phyloP scores from a whole-genome alignment of 495 filamentous ascomycete genomes.

The Halenospora varia region DNA sequence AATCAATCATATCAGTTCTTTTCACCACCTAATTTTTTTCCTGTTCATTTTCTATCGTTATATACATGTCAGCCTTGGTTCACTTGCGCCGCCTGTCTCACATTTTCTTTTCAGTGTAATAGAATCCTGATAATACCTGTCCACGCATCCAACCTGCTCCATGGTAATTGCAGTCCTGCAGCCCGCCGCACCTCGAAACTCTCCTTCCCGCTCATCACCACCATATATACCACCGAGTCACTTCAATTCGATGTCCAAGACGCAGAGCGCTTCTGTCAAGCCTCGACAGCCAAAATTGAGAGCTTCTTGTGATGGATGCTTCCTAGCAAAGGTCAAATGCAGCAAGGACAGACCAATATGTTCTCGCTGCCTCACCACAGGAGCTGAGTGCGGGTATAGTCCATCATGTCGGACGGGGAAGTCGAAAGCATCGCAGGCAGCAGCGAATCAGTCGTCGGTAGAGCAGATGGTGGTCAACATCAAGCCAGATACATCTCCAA shows the following conservation, averaged over 20 bases:
- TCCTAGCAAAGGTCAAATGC: constrained; percentile 52
- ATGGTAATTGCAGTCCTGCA: not conserved
- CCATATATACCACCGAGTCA: not conserved
- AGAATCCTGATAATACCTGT: not conserved
- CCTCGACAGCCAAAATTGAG: constrained; percentile 39
- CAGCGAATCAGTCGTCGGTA: constrained; percentile 13
- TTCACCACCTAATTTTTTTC: not conserved
- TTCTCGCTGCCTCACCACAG: constrained; percentile 42
- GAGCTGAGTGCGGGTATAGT: constrained; percentile 45
- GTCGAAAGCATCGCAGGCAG: constrained; percentile 33
- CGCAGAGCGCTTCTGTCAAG: constrained; percentile 19
- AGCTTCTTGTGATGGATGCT: constrained; percentile 52
- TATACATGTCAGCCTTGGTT: not conserved
- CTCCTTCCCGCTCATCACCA: not conserved
- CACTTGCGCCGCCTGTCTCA: not conserved
- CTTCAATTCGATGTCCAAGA: not conserved
- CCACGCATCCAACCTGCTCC: too few species aligned
- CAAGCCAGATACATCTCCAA: constrained; percentile 21
- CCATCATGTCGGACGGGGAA: constrained; percentile 45
- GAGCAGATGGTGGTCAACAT: not conserved
- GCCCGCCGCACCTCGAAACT: not conserved
- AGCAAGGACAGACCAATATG: constrained; percentile 46
- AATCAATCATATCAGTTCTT: too few species aligned
- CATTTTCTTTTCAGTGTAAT: not conserved
- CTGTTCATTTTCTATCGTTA: not conserved